Conservation (phyloP, 345 rosid genomes). For the Viola odorata region DNA sequence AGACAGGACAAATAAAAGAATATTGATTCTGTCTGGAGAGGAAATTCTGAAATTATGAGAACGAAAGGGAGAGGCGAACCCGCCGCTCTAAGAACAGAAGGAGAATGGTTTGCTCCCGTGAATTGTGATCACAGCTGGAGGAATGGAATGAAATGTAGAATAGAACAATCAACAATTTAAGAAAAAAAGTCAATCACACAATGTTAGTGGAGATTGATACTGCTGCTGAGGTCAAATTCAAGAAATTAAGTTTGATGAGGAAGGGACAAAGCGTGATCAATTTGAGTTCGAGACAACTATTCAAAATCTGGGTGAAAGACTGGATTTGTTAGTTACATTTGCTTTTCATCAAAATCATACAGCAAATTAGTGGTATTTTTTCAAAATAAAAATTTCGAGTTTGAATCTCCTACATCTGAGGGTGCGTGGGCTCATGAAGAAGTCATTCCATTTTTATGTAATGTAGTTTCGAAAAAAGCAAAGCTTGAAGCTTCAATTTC, state of each 20-base stretch:
- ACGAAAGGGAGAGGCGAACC: not conserved
- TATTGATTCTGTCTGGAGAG: not conserved
- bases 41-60: not conserved
- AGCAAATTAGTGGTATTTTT: too few species aligned
- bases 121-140: not conserved
- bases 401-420: too few species aligned
- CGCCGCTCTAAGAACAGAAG: constrained; percentile 11
- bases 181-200: not conserved
- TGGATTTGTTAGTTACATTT: too few species aligned
- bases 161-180: not conserved
- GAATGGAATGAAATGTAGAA: not conserved
- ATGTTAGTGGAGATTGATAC: not conserved
- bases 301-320: too few species aligned
- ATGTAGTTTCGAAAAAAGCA: not conserved
- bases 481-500: not conserved
- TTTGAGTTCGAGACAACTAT: too few species aligned
- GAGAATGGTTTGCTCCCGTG: not conserved
- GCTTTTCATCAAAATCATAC: too few species aligned
- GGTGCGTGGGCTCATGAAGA: not conserved
- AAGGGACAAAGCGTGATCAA: too few species aligned
- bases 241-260: too few species aligned
- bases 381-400: too few species aligned
- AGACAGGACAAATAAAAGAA: not conserved
- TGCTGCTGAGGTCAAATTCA: not conserved
- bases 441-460: not conserved